Percentiles rank a stretch among this genome's conserved stretches.
Conservation (phyloP, 1,284 basidiomycete genomes). For the Ceratobasidium sp. region DNA sequence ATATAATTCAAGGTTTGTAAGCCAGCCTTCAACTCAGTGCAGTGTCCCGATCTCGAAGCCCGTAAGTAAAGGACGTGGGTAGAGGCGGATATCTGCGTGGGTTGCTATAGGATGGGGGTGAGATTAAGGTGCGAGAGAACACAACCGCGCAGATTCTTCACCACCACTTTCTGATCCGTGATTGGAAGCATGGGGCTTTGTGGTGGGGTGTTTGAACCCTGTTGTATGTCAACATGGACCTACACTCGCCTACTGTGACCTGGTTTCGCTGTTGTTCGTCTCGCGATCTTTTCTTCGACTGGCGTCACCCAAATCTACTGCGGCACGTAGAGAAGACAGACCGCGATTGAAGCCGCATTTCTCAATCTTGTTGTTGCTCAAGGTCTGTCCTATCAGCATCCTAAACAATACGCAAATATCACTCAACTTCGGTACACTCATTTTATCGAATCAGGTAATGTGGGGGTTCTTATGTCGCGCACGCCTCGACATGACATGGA, state of each 20-base stretch:
- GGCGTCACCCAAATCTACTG: background rate
- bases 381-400: background rate
- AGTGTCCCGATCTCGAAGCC: background rate
- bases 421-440: slow-evolving; percentile 33
- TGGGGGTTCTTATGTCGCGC: background rate
- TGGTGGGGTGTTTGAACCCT: slow-evolving; percentile 2
- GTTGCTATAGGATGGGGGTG: background rate
- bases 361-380: background rate
- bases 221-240: slow-evolving; percentile 16
- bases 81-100: background rate
- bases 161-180: background rate
- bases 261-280: slow-evolving; percentile 26
- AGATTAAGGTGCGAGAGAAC: background rate
- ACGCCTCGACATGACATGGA: background rate
- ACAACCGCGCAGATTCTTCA: background rate
- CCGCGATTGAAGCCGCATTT: background rate
- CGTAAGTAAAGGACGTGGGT: background rate
- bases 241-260: slow-evolving; percentile 1
- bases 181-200: background rate
- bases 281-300: slow-evolving; percentile 10
- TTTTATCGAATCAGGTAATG: slow-evolving; percentile 31
- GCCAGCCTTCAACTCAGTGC: background rate
- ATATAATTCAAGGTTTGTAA: background rate
- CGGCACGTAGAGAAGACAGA: background rate
- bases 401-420: background rate